phyloP scores from a whole-genome alignment of 148 eudicot genomes.

The Vaccinium myrtillus region DNA sequence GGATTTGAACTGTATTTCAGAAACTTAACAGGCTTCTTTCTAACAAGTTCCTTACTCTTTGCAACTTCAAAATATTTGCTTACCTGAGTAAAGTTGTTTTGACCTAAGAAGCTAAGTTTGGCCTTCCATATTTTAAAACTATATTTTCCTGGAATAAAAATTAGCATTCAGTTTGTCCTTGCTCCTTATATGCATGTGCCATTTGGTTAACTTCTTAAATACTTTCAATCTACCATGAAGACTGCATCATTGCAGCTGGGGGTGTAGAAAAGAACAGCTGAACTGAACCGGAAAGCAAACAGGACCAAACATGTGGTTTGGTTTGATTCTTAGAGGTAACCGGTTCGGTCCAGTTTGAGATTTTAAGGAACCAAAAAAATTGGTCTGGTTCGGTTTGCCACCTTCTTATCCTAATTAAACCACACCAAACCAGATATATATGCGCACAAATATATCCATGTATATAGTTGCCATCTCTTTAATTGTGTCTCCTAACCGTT shows the following conservation, averaged over 20 bases:
- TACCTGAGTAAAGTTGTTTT: not conserved
- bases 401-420: no score
- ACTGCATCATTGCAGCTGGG: not conserved
- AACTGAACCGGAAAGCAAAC: no score
- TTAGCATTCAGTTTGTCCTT: not conserved
- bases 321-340: no score
- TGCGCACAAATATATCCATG: no score
- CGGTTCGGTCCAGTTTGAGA: no score
- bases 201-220: not conserved
- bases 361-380: no score
- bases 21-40: not conserved
- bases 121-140: not conserved
- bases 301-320: no score
- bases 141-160: not conserved
- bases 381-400: no score
- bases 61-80: not conserved
- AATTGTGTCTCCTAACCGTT: no score
- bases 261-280: no score
- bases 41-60: not conserved
- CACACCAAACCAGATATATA: no score
- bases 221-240: not conserved
- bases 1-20: not conserved
- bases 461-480: no score
- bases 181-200: not conserved
- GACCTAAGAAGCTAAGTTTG: not conserved